Evolutionary conservation across 2,329 filamentous ascomycete species (phyloP), one percentile per base, ranked within the genome.

Genomic region (Epichloe hybrida): DNA sequence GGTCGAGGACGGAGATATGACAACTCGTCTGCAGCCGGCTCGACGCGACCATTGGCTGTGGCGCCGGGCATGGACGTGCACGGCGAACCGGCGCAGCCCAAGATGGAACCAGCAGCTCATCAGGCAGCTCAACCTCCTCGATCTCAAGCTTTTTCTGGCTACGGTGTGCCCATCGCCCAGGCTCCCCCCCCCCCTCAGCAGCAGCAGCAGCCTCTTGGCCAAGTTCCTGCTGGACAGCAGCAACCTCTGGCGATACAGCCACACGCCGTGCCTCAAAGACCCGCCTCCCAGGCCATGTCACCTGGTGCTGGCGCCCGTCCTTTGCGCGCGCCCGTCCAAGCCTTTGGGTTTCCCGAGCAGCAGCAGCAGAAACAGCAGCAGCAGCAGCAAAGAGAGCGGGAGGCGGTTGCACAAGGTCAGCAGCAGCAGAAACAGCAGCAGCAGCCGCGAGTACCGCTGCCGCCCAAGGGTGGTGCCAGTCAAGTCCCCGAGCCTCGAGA

Each of bases 1-100:
- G 64, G 67, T 36, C 72, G 75, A 21, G 71, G 72, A 46, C 74
- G 77, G 73, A 61, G 79, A 77, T 65, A 69, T 63, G 58, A 71
- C 63, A 50, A 60, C 64, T 68, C 69, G 39, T 51, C 52, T 53
- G 61, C 69, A 21, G 52, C 59, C 46, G 55, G 50, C 23, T 52
- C 61, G 11, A 61, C 66, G 20, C 61, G 64, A 27, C 70, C 75
- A n/a, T 63, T 77, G 54, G 73, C 72, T 23, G 71, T 74, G 52
- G 71, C 74, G 41, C 68, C 68, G 37, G 67, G 66, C 31, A 54
- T 63, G 49, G 75, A 79, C 17, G 59, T 68, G 39, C 63, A 68
- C 31, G 67, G 69, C 47, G 77, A 80, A 48, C 59, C 66, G n/a
- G 56, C 66, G 7, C 62, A 67, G 38, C 54, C 69, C 46, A 79